Evolutionary conservation across 2,329 filamentous ascomycete species (phyloP).

Genomic region (Paramyrothecium roridum): DNA sequence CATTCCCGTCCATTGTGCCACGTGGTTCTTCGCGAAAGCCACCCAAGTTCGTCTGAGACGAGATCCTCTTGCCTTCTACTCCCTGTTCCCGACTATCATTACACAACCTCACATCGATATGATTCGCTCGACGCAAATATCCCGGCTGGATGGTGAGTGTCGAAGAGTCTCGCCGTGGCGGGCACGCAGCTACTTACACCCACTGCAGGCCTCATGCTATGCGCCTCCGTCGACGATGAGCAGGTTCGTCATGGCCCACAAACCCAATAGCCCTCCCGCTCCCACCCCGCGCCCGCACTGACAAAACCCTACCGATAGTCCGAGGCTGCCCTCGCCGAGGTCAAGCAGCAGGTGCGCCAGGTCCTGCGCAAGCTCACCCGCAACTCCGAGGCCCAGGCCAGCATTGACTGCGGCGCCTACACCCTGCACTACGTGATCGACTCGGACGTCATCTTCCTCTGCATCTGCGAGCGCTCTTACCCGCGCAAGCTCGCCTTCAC

Average conservation of each 20-base stretch:
- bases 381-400: slow-evolving; percentile 86
- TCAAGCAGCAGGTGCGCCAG: slow-evolving; percentile 88
- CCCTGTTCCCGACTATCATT: neutral
- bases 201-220: slow-evolving; percentile 81
- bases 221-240: slow-evolving; percentile 90
- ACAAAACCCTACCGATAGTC: slow-evolving; percentile 34
- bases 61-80: slow-evolving; percentile 1
- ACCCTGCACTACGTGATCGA: slow-evolving; percentile 89
- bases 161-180: neutral
- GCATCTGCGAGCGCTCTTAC: slow-evolving; percentile 90
- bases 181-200: slow-evolving; percentile 10
- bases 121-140: slow-evolving; percentile 93
- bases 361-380: slow-evolving; percentile 84
- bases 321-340: slow-evolving; percentile 75
- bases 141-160: slow-evolving; percentile 76
- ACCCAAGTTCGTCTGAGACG: slow-evolving; percentile 3
- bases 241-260: slow-evolving; percentile 45
- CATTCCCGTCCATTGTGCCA: neutral
- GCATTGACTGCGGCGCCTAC: slow-evolving; percentile 80
- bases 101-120: slow-evolving; percentile 40
- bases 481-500: slow-evolving; percentile 98
- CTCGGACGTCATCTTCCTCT: slow-evolving; percentile 82
- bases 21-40: neutral
- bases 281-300: neutral
- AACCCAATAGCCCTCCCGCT: neutral